A percentile compares a stretch with the other conserved stretches of the same genome.
Evolutionary conservation across 495 filamentous ascomycete genomes (phyloP).

Genomic region (Cudoniella acicularis): DNA sequence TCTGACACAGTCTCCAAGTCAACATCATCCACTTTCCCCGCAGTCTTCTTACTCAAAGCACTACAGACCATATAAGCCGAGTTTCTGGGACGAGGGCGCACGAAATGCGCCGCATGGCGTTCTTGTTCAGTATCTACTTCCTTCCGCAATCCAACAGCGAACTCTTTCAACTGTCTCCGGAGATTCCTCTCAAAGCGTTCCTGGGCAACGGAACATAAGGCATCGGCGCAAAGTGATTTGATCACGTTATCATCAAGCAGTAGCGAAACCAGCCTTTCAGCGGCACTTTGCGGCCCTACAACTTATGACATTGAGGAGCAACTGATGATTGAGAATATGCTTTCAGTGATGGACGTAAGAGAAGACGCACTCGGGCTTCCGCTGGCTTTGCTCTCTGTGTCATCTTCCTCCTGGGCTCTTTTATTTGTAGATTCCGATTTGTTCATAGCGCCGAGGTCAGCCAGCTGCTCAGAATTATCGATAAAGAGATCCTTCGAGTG

Average conservation of each 20-base stretch:
- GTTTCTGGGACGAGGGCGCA: conserved; percentile 14
- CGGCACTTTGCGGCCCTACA: background rate
- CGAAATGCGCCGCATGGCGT: conserved; percentile 11
- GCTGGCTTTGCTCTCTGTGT: too few relatives aligned
- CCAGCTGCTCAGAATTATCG: too few relatives aligned
- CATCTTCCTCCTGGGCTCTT: too few relatives aligned
- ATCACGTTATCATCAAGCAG: conserved; percentile 10
- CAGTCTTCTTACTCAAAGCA: background rate
- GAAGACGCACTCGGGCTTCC: too few relatives aligned
- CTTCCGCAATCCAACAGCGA: conserved; percentile 6
- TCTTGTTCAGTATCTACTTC: conserved; percentile 7
- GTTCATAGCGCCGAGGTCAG: too few relatives aligned
- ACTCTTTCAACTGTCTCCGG: conserved; percentile 5
- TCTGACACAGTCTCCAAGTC: background rate
- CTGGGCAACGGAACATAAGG: background rate
- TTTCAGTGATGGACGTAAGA: too few relatives aligned
- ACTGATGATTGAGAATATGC: too few relatives aligned
- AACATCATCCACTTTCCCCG: background rate
- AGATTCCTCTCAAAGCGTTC: conserved; percentile 14
- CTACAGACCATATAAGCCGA: conserved; percentile 15
- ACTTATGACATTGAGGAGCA: conserved; percentile 20
- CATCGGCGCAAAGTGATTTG: background rate
- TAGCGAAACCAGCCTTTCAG: conserved; percentile 8
- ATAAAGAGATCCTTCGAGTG: too few relatives aligned
- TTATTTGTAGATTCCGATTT: too few relatives aligned